These are phyloP conservation scores for Tremella mesenterica DNA, from an alignment of 768 basidiomycete genomes.

Conservation along the genomic window DNA sequence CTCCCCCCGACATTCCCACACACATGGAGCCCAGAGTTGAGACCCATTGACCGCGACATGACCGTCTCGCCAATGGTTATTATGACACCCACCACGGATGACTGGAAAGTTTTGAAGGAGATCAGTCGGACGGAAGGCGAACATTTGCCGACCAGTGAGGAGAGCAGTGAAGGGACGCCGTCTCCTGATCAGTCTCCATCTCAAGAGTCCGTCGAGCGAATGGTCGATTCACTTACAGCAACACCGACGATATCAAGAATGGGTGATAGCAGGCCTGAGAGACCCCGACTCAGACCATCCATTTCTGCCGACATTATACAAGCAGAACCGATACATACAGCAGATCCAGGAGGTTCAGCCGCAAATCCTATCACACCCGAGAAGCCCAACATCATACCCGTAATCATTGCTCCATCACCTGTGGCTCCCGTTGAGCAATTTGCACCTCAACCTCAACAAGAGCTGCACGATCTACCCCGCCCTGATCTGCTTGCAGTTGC, in stretches of 20 bases:
- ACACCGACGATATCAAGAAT: neutral
- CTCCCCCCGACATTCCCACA: conserved; percentile 29
- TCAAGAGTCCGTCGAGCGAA: conserved; percentile 4
- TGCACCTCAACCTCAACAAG: no score
- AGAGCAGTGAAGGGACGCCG: neutral
- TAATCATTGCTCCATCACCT: conserved; percentile 32
- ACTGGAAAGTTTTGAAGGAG: conserved; percentile 39
- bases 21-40: conserved; percentile 14
- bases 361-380: neutral
- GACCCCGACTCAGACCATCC: conserved; percentile 5
- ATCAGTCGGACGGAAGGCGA: conserved; percentile 17
- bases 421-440: conserved; percentile 8
- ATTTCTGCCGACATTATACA: conserved; percentile 31
- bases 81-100: conserved; percentile 43
- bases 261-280: neutral
- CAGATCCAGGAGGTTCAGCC: conserved; percentile 27
- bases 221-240: conserved; percentile 6
- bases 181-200: no score
- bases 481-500: neutral
- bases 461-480: no score
- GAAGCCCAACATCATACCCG: conserved; percentile 18
- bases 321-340: conserved; percentile 19
- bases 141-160: conserved; percentile 1
- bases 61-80: conserved; percentile 29
- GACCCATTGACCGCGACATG: conserved; percentile 5